Evolutionary conservation across 495 filamentous ascomycete genomes (phyloP).

Genomic region (Aspergillus haitiensis): DNA sequence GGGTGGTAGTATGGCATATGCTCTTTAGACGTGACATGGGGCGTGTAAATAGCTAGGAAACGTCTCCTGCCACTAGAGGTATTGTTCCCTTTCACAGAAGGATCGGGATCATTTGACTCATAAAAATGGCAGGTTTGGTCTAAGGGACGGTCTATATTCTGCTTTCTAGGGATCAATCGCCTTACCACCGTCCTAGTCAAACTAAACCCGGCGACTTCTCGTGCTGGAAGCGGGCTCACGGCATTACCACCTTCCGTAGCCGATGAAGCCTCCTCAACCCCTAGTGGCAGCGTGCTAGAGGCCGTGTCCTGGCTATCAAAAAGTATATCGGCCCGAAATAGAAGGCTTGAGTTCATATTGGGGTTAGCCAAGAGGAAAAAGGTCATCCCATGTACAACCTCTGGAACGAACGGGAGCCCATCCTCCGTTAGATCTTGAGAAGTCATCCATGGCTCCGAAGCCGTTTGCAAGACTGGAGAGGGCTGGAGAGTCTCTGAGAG

Average conservation of each 20-base stretch:
- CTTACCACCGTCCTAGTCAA: conserved; percentile 65
- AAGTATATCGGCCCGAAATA: conserved; percentile 86
- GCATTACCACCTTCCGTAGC: background rate
- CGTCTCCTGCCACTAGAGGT: conserved; percentile 12
- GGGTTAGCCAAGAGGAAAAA: conserved; percentile 78
- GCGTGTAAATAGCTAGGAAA: conserved; percentile 73
- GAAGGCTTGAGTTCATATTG: conserved; percentile 77
- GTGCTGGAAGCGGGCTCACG: conserved; percentile 30
- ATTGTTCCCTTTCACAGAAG: background rate
- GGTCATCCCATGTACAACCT: conserved; percentile 63
- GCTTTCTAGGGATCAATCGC: conserved; percentile 78
- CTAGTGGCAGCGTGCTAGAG: conserved; percentile 31
- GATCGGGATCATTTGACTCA: conserved; percentile 15
- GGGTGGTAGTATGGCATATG: conserved; percentile 89
- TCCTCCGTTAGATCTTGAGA: conserved; percentile 35
- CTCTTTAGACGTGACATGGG: conserved; percentile 60
- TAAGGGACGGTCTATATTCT: conserved; percentile 66
- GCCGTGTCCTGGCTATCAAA: conserved; percentile 46
- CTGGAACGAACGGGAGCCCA: conserved; percentile 50
- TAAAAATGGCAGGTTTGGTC: conserved; percentile 81
- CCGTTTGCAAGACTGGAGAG: conserved; percentile 20
- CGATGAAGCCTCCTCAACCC: conserved; percentile 29
- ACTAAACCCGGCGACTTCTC: conserved; percentile 51
- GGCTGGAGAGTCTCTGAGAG: conserved; percentile 32
- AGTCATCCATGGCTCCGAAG: conserved; percentile 33